Base-by-base conservation (phyloP, 495 filamentous ascomycete species). In the Podospora comata region DNA sequence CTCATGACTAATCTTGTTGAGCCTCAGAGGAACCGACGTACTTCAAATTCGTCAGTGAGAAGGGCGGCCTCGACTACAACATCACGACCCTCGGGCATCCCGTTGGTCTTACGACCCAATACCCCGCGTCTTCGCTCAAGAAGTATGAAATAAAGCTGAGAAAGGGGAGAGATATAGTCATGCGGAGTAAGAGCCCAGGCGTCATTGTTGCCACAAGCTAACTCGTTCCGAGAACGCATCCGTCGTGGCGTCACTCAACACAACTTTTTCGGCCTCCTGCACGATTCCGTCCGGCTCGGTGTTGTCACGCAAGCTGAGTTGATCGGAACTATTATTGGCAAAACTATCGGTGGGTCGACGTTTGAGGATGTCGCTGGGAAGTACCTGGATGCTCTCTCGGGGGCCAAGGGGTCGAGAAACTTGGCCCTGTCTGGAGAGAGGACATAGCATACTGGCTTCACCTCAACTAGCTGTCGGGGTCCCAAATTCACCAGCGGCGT, bases 81-180 rank as follows among this genome's bases (percentile, higher is more conserved):
- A 77, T 81, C 68, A 78, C 71, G 11, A 76, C 72, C 67, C 70
- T 81, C 6, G 77, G 78, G 2, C 78, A 81, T 48, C 72, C 75
- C 5, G 71, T 79, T 55, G 73, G 72, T 0, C 63, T 79, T 19
- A 72, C 69, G 20, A 79, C 73, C 11, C 65, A 75, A 53, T 81
- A 79, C 44, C 65, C 75, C 18, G 62, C 44, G 15, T 79, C 79
- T 16, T 68, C 69, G 9, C 75, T 81, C 23, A 60, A 68, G 56
- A 73, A 71, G 44, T 81, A 81, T 65, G 71, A 75, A 34, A 79
- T 81, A 70, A 76, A 75, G 48, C 67, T 79, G 9, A 72, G 74
- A n/a, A 81, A 81, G 59, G 74, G 71, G 20, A 68, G 71, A 53
- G 73, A 76, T 60, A 20, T 65, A 6, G 74, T 73, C 6, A 74